Conservation (phyloP, 805 yeast genomes). For the Helenozyma baotianmanensis region DNA sequence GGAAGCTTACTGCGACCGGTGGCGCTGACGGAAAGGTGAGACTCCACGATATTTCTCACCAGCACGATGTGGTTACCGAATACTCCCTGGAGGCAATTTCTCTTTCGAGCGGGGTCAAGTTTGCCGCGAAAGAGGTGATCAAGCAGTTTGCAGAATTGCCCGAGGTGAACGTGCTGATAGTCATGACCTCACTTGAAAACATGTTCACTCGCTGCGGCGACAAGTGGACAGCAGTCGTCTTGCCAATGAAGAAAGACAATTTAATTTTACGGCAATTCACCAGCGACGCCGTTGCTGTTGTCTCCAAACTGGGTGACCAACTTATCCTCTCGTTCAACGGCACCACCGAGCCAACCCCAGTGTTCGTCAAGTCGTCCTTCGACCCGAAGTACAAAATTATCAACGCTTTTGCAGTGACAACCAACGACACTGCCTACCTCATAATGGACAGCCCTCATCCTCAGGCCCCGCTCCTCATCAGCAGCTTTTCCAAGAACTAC, state of each 20-base stretch:
- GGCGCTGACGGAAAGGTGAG: slow-evolving; percentile 91
- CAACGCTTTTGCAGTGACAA: slow-evolving; percentile 40
- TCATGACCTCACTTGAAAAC: slow-evolving; percentile 59
- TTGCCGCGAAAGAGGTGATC: slow-evolving; percentile 49
- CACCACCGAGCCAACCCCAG: too few species aligned
- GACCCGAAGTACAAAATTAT: slow-evolving; percentile 40
- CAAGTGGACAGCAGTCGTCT: too few species aligned
- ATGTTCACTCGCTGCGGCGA: slow-evolving; percentile 23
- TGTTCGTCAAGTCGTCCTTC: too few species aligned
- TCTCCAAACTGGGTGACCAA: too few species aligned
- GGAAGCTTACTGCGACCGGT: slow-evolving; percentile 65
- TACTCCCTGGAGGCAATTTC: too few species aligned
- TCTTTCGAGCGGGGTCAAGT: slow-evolving; percentile 15
- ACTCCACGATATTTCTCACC: slow-evolving; percentile 51
- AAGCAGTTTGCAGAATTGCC: slow-evolving; percentile 54
- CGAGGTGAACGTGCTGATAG: slow-evolving; percentile 37
- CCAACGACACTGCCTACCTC: slow-evolving; percentile 23
- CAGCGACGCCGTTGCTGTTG: too few species aligned
- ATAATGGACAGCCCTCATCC: slow-evolving; percentile 69
- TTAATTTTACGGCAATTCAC: too few species aligned
- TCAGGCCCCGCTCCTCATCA: slow-evolving; percentile 44
- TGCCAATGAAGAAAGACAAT: too few species aligned
- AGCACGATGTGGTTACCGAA: too few species aligned
- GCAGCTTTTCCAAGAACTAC: slow-evolving; percentile 30
- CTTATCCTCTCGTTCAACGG: too few species aligned